Evolutionary conservation across 1,284 basidiomycete species (phyloP), one percentile per base, ranked within the genome.

Genomic region (Testicularia cyperi): DNA sequence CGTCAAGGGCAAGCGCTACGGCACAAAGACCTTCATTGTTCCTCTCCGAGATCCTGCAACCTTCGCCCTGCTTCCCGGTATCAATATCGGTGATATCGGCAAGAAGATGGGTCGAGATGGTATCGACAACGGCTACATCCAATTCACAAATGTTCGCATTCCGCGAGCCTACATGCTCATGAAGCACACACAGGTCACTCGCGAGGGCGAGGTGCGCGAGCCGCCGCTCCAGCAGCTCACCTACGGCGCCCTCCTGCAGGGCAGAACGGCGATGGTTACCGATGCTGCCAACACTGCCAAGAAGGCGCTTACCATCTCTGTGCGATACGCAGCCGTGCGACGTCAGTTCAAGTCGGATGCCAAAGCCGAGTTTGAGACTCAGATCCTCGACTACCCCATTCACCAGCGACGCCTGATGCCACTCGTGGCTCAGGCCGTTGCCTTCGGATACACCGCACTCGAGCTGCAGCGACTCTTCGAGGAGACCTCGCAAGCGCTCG

Each of bases 21-120:
- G 82, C 15, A 80, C 80, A 32, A 83, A 83, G 78, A 83, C 82
- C 6, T 83, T 83, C 65, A 78, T 83, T 32, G 80, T 81, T 2
- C 81, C 81, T 56, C 74, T 83, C 20, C 77, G 82, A 39, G 80
- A 83, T 72, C 78, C 79, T 36, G 79, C 81, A 77, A 79, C 64
- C 54, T 79, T 75, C 37, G 26, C 47, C 30, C 62, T 67, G 13
- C 57, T 68, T 15, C 81, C 82, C 6, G 82, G 82, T 30, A 75
- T 83, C 56, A 81, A 78, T 38, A 82, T 83, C 51, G 82, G 82
- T 10, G 82, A 83, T 72, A 81, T 83, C 46, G 82, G 82, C 24
- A 82, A 81, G 70, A 83, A 83, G 77, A 82, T 83, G 81, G 82
- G 82, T 24, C 73, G 82, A 25, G 81, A 82, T 61, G 81, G 81